Conservation (phyloP, 768 basidiomycete genomes). For the Clavaria fumosa region DNA sequence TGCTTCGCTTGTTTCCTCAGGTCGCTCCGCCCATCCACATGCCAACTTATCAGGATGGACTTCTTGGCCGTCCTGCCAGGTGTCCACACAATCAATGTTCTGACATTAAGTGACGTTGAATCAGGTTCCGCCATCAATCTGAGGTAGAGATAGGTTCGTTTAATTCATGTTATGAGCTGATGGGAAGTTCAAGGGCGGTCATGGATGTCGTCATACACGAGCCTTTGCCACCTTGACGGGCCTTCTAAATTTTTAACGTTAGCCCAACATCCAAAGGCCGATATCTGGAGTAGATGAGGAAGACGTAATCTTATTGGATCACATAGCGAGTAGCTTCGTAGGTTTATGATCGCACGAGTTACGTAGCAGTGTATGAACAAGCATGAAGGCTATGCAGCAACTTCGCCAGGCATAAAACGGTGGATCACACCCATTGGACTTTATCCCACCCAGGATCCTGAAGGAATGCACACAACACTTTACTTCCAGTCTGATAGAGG, state of each 20-base stretch:
- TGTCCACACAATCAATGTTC: conserved; percentile 56
- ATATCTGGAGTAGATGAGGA: too few relatives aligned
- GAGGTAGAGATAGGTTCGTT: conserved; percentile 29
- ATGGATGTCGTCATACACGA: conserved; percentile 67
- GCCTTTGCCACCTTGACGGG: too few relatives aligned
- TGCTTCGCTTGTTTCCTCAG: conserved; percentile 23
- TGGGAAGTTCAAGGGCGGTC: conserved; percentile 35
- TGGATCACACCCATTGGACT: conserved; percentile 51
- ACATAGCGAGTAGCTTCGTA: too few relatives aligned
- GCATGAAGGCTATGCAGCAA: too few relatives aligned
- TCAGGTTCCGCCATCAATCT: conserved; percentile 59
- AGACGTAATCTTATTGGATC: too few relatives aligned
- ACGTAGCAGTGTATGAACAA: neutral
- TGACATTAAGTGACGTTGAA: conserved; percentile 64
- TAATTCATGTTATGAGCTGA: conserved; percentile 5
- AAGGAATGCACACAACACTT: conserved; percentile 88
- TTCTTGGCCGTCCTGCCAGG: conserved; percentile 72
- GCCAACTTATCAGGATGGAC: conserved; percentile 77
- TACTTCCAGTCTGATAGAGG: conserved; percentile 72
- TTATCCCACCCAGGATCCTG: conserved; percentile 92
- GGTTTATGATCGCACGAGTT: too few relatives aligned
- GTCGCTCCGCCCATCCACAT: conserved; percentile 64
- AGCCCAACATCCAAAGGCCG: too few relatives aligned
- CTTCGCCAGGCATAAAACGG: neutral
- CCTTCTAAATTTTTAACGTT: too few relatives aligned